A percentile compares a stretch with the other conserved stretches of the same genome.
phyloP scores from a whole-genome alignment of 2,329 filamentous ascomycete genomes.

The Juglanconis juglandina region DNA sequence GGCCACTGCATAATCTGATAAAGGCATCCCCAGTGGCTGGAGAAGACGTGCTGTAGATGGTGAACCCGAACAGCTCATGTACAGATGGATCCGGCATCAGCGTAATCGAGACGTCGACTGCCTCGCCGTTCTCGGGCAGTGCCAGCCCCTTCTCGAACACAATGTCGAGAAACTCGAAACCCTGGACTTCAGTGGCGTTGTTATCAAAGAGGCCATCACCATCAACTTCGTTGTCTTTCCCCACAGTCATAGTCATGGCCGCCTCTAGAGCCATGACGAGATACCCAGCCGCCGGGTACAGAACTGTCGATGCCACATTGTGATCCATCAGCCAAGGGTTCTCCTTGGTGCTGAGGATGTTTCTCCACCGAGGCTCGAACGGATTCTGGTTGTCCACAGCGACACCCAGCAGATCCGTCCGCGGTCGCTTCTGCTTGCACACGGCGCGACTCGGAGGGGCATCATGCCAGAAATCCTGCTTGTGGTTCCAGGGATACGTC shows the following conservation, averaged over 20 bases:
- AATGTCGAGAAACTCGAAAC: neutral
- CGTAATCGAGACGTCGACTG: too few relatives aligned
- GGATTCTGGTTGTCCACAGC: slow-evolving; percentile 22
- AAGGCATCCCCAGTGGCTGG: neutral
- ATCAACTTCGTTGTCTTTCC: too few relatives aligned
- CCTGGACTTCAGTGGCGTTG: neutral
- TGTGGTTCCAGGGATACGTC: slow-evolving; percentile 45
- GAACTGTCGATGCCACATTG: slow-evolving; percentile 14
- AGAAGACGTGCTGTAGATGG: too few relatives aligned
- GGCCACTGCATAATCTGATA: neutral
- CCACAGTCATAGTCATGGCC: neutral
- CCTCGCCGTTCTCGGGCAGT: neutral
- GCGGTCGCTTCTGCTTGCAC: neutral
- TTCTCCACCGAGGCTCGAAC: slow-evolving; percentile 25
- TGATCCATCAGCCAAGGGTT: slow-evolving; percentile 24
- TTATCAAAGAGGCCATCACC: too few relatives aligned
- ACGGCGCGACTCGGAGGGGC: too few relatives aligned
- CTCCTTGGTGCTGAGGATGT: slow-evolving; percentile 22
- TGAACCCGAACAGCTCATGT: neutral
- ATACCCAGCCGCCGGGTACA: slow-evolving; percentile 18
- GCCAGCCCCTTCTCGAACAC: neutral
- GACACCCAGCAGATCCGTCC: slow-evolving; percentile 23
- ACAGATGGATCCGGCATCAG: neutral
- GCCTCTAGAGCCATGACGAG: slow-evolving; percentile 21
- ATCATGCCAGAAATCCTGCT: slow-evolving; percentile 36